Evolutionary conservation across 2,329 filamentous ascomycete species (phyloP), one percentile per base, ranked within the genome.

Genomic region (Didymosphaeria variabile): DNA sequence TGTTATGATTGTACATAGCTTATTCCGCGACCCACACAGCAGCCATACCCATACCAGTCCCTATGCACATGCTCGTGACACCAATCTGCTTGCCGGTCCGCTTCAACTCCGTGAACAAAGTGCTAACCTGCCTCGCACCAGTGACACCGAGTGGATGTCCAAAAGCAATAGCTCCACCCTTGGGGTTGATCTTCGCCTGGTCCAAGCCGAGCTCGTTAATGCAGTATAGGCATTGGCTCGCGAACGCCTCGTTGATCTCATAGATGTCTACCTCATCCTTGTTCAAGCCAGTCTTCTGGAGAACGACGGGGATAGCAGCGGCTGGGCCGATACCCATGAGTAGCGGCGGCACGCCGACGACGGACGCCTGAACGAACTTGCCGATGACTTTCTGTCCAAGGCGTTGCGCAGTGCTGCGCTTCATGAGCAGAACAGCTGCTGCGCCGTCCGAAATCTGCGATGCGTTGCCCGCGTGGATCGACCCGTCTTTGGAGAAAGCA

Each of bases 231-330:
- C 93, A 97, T 86, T 98, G 94, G 66, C 88, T 92, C 34, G 95
- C 95, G 79, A 99, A 99, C 1, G 95, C 95, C 87, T 99, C 95
- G 84, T 99, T 99, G 86, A 99, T 97, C 87, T 99, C 95, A 75
- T 88, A 98, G 75, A 98, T 94, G 78, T 98, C 95, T 32, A 99
- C 93, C 69, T 98, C 94, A 59, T 73, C 90, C 80, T 90, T 92
- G 77, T 84, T 85, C 71, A 99, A 88, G 62, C 94, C 93, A 0
- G 94, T 92, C 79, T 95, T 94, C 77, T 92, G 87, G 59, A 97
- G 89, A 4, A 92, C 94, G 77, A 94, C 91, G 67, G 95, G 95
- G 74, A 99, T 98, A 59, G 95, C 94, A 81, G 94, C 94, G 88
- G 93, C 97, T 54, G 95, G 95, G 1, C 95, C 95, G 68, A 97